Evolutionary conservation across 805 yeast species (phyloP).

Genomic region (Lipomyces mesembrius): DNA sequence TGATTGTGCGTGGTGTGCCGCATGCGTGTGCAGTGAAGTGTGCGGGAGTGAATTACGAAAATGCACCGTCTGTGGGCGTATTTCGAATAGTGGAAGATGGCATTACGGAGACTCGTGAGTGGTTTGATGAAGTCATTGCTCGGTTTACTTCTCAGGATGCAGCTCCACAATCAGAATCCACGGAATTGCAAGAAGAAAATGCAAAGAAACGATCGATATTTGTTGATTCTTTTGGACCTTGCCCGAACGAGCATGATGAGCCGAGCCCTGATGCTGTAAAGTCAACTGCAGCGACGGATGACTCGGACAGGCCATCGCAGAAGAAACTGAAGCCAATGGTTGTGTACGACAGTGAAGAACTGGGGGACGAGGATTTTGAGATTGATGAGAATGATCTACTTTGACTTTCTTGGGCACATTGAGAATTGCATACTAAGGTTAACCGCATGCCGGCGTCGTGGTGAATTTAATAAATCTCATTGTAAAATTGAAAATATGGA

Average conservation of each 20-base stretch:
- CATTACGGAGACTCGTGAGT: slow-evolving; percentile 14
- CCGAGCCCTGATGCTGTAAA: neutral
- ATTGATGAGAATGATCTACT: neutral
- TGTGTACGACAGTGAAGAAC: slow-evolving; percentile 1
- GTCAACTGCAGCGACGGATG: neutral
- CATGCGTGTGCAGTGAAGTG: slow-evolving; percentile 30
- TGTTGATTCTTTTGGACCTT: neutral
- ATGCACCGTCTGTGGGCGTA: slow-evolving; percentile 15
- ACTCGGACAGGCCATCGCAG: neutral
- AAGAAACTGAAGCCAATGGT: neutral
- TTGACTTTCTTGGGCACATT: neutral
- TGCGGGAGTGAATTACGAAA: slow-evolving; percentile 29
- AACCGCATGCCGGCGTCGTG: neutral
- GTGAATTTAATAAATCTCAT: neutral
- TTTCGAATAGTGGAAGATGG: slow-evolving; percentile 26
- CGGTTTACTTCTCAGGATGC: neutral
- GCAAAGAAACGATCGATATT: neutral
- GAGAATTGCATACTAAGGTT: neutral
- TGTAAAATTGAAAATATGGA: neutral
- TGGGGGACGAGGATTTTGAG: neutral
- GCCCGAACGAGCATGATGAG: neutral
- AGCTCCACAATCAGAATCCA: neutral
- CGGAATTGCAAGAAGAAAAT: neutral
- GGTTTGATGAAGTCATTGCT: slow-evolving; percentile 18
- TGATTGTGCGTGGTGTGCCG: slow-evolving; percentile 26